Conservation (phyloP, 371 early-diverging fungal genomes). For the Capillidium rhysosporum region DNA sequence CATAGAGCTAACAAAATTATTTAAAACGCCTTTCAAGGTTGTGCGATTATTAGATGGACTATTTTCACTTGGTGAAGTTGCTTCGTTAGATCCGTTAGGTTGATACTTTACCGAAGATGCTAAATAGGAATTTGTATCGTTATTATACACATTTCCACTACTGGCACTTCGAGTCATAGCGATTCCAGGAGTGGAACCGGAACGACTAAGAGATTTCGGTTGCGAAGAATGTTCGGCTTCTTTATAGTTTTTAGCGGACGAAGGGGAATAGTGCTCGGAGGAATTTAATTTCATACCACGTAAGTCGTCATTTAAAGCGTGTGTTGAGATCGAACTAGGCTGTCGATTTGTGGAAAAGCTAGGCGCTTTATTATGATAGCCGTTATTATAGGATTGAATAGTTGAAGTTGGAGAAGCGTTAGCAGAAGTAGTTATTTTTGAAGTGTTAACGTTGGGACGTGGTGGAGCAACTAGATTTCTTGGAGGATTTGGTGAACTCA, state of each 20-base stretch:
- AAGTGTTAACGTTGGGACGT: constrained; percentile 6
- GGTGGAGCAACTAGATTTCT: constrained; percentile 5
- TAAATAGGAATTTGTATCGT: not conserved
- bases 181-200: not conserved
- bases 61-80: not conserved
- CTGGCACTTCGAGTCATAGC: constrained; percentile 4
- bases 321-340: not conserved
- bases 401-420: constrained; percentile 5
- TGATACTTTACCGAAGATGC: constrained; percentile 1
- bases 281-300: not conserved
- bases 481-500: constrained; percentile 5
- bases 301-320: not conserved
- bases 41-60: not conserved
- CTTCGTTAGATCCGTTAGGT: not conserved
- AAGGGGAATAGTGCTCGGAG: not conserved
- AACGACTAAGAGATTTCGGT: not conserved
- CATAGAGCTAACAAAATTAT: constrained; percentile 37
- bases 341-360: not conserved
- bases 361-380: not conserved
- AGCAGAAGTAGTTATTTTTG: constrained; percentile 1
- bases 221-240: not conserved
- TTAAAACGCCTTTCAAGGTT: constrained; percentile 46
- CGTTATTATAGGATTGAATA: not conserved
- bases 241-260: not conserved
- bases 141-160: not conserved